A percentile compares a stretch with the other conserved stretches of the same genome.
phyloP scores from a whole-genome alignment of 1,139 yeast genomes.

The Blastobotrys niveus region DNA sequence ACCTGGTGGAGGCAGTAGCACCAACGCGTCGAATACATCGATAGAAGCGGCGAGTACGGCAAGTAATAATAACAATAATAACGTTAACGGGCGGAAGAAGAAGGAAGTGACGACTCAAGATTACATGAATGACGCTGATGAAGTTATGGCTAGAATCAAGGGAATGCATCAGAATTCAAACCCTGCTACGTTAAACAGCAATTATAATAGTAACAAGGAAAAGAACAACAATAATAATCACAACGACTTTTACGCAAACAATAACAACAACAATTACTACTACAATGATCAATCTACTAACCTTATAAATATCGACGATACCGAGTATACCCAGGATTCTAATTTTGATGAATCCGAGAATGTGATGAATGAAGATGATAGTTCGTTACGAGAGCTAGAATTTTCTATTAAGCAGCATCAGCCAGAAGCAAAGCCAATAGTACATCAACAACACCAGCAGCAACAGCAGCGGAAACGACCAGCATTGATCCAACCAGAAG shows the following conservation, averaged over 20 bases:
- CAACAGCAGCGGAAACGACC: constrained; percentile 17
- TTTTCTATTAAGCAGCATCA: constrained; percentile 17
- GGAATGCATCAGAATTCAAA: constrained; percentile 8
- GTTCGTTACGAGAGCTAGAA: constrained; percentile 16
- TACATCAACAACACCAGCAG: neutral
- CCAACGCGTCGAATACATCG: neutral
- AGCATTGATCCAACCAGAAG: constrained; percentile 24
- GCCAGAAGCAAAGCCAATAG: constrained; percentile 11
- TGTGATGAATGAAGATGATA: constrained; percentile 11
- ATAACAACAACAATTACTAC: too few species aligned
- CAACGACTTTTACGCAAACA: too few species aligned
- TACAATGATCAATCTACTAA: too few species aligned
- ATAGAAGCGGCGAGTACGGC: neutral
- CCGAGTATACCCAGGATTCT: constrained; percentile 13
- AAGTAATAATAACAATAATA: constrained; percentile 2
- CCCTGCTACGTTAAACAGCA: neutral
- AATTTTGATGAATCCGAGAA: too few species aligned
- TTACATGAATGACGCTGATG: constrained; percentile 21
- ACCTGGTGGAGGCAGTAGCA: constrained; percentile 12
- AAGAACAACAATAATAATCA: too few species aligned
- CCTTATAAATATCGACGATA: neutral
- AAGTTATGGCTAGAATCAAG: constrained; percentile 13
- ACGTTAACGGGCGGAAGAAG: constrained; percentile 2
- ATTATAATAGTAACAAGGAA: too few species aligned
- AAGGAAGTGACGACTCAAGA: constrained; percentile 18